Evolutionary conservation across 495 filamentous ascomycete genomes (phyloP).

Genomic region (Haplographium delicatum): DNA sequence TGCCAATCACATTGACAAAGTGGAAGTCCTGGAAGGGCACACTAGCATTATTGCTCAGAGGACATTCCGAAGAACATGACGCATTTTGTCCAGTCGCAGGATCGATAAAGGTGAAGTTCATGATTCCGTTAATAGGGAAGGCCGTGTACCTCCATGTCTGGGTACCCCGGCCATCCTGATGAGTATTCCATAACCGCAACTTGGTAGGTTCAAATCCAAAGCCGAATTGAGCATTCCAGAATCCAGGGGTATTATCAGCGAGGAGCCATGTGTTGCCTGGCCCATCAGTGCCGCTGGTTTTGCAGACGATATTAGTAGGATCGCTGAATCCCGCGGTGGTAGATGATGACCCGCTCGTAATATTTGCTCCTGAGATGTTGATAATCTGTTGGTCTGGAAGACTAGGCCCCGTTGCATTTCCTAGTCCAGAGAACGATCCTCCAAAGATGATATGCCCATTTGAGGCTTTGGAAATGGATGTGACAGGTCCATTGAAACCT

Average conservation of each 20-base stretch:
- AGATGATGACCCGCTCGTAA: slow-evolving; percentile 59
- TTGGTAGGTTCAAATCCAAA: slow-evolving; percentile 83
- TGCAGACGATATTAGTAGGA: slow-evolving; percentile 82
- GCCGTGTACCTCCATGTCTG: slow-evolving; percentile 78
- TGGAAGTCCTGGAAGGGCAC: slow-evolving; percentile 79
- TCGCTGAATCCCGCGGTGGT: slow-evolving; percentile 63
- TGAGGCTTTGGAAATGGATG: slow-evolving; percentile 71
- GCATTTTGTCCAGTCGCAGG: slow-evolving; percentile 56
- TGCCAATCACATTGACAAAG: slow-evolving; percentile 83
- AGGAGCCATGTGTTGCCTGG: slow-evolving; percentile 78
- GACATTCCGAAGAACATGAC: slow-evolving; percentile 72
- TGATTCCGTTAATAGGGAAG: slow-evolving; percentile 80
- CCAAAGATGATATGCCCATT: slow-evolving; percentile 87
- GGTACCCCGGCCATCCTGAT: slow-evolving; percentile 79
- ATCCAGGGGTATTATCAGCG: slow-evolving; percentile 71
- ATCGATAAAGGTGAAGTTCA: slow-evolving; percentile 92
- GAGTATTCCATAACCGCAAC: slow-evolving; percentile 84
- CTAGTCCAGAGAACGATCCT: slow-evolving; percentile 85
- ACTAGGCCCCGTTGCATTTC: slow-evolving; percentile 61
- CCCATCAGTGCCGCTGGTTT: slow-evolving; percentile 56
- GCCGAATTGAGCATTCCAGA: slow-evolving; percentile 75
- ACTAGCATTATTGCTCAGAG: slow-evolving; percentile 60
- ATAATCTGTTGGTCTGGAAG: slow-evolving; percentile 66
- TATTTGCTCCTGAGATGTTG: slow-evolving; percentile 72
- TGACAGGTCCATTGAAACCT: slow-evolving; percentile 92